phyloP scores from a whole-genome alignment of 768 basidiomycete species.

The Kwoniella sp. region DNA sequence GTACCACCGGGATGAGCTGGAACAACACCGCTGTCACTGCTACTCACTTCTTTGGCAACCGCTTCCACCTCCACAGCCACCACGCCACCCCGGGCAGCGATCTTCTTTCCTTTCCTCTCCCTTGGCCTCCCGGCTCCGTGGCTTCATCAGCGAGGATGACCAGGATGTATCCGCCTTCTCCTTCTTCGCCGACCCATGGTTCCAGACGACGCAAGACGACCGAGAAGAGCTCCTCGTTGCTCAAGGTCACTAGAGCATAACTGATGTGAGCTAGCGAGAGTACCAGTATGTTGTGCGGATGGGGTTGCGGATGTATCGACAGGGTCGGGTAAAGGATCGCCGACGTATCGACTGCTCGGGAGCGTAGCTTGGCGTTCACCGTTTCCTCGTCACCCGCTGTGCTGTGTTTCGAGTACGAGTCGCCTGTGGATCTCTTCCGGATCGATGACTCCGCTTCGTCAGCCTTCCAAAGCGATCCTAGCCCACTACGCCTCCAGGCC shows the following conservation, averaged over 20 bases:
- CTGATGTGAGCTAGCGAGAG: slow-evolving; percentile 16
- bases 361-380: slow-evolving; percentile 5
- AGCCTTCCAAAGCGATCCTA: slow-evolving; percentile 8
- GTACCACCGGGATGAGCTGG: not conserved
- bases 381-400: not conserved
- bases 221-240: slow-evolving; percentile 17
- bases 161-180: slow-evolving; percentile 27
- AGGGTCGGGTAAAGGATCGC: slow-evolving; percentile 12
- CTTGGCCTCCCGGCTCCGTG: not conserved
- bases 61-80: slow-evolving; percentile 29
- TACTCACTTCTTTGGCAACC: slow-evolving; percentile 29
- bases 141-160: slow-evolving; percentile 24
- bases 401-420: not conserved
- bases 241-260: slow-evolving; percentile 5
- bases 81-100: slow-evolving; percentile 22
- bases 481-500: slow-evolving; percentile 4
- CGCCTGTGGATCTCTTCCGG: not conserved
- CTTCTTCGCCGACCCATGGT: slow-evolving; percentile 33
- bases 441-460: not conserved
- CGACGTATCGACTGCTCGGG: slow-evolving; percentile 14
- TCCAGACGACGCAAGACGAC: slow-evolving; percentile 18
- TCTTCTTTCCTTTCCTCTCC: slow-evolving; percentile 14
- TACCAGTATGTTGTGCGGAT: slow-evolving; percentile 7
- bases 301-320: slow-evolving; percentile 2
- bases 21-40: too few species aligned